Evolutionary conservation across 2,329 filamentous ascomycete species (phyloP).

Genomic region (Byssothecium circinans): DNA sequence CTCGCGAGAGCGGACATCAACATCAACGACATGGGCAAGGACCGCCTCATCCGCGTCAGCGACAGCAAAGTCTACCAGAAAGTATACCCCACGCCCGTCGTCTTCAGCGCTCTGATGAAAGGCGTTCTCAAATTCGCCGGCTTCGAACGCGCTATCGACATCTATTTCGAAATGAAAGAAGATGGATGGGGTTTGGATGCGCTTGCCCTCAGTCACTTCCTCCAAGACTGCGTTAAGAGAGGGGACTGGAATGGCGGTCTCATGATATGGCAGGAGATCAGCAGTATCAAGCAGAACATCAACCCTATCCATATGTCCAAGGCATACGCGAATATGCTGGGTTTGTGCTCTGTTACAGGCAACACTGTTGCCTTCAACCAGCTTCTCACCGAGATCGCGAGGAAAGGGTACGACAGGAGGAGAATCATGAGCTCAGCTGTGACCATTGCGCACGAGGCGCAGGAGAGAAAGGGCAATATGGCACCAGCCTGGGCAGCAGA

Average conservation of each 20-base stretch:
- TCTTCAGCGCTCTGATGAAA: conserved; percentile 46
- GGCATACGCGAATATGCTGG: conserved; percentile 38
- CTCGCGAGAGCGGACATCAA: conserved; percentile 43
- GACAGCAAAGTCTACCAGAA: conserved; percentile 46
- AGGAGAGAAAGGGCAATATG: conserved; percentile 13
- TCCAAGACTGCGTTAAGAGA: conserved; percentile 45
- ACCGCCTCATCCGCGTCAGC: conserved; percentile 28
- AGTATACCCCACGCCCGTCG: conserved; percentile 48
- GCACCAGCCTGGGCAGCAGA: conserved; percentile 37
- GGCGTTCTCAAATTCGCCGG: conserved; percentile 50
- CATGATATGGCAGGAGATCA: conserved; percentile 49
- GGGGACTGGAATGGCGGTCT: conserved; percentile 40
- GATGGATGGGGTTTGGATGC: conserved; percentile 52
- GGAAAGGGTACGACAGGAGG: conserved; percentile 28
- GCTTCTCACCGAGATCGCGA: conserved; percentile 30
- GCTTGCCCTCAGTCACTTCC: conserved; percentile 41
- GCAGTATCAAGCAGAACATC: conserved; percentile 27
- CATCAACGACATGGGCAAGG: conserved; percentile 36
- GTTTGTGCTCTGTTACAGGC: conserved; percentile 33
- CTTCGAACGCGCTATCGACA: conserved; percentile 46
- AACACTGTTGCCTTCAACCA: conserved; percentile 38
- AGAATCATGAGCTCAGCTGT: conserved; percentile 20
- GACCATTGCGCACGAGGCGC: conserved; percentile 15
- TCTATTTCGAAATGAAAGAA: conserved; percentile 46
- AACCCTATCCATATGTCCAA: conserved; percentile 25